These are phyloP conservation scores for Gaertneriomyces sp. DNA, from an alignment of 192 early-diverging fungal species.

Conservation along the genomic window DNA sequence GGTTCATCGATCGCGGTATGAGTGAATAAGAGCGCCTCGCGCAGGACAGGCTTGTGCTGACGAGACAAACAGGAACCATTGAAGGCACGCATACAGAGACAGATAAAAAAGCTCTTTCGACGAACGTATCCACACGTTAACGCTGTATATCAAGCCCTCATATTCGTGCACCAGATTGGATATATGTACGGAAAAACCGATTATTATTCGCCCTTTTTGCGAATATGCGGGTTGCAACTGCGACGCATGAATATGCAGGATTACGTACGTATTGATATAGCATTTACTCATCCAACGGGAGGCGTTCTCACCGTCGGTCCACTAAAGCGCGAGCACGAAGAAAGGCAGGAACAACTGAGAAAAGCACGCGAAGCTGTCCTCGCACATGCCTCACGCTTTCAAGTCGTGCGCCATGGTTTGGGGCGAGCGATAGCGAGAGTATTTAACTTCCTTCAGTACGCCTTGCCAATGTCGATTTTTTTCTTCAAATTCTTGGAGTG, in stretches of 20 bases:
- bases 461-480: conserved; percentile 87
- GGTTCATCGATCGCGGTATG: neutral
- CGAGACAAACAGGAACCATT: conserved; percentile 28
- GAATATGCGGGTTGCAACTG: conserved; percentile 71
- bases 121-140: conserved; percentile 54
- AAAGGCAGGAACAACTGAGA: neutral
- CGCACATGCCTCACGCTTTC: neutral
- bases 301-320: neutral
- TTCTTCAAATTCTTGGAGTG: conserved; percentile 93
- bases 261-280: conserved; percentile 57
- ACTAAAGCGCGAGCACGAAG: conserved; percentile 23
- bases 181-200: conserved; percentile 83
- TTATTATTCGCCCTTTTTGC: conserved; percentile 82
- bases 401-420: conserved; percentile 9
- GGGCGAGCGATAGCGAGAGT: conserved; percentile 10
- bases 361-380: conserved; percentile 1
- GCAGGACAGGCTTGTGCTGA: neutral
- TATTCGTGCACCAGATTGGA: conserved; percentile 64
- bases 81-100: conserved; percentile 4
- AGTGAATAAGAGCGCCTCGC: too few relatives aligned
- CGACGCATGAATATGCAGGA: conserved; percentile 77
- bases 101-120: conserved; percentile 41
- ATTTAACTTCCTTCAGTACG: conserved; percentile 69
- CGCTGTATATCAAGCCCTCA: conserved; percentile 61
- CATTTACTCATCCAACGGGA: neutral